These are phyloP conservation scores for Gynochthodes officinalis DNA, from an alignment of 257 asterid species.

Conservation along the genomic window DNA sequence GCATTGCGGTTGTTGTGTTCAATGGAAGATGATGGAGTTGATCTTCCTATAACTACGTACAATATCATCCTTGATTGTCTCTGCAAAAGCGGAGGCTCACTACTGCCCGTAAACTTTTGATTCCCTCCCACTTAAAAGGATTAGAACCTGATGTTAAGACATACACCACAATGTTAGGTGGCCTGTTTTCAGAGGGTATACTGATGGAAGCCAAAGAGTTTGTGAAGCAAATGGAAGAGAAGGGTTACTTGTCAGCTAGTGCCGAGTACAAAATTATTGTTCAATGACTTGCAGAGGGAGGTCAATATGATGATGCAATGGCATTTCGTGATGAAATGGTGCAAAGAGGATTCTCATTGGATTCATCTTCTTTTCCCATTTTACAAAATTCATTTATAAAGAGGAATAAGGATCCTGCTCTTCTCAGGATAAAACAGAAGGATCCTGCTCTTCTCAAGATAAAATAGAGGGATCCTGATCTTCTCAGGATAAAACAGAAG, in stretches of 20 bases:
- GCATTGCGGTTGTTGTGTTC: conserved; percentile 18
- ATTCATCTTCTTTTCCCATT: no score
- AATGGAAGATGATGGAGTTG: conserved; percentile 10
- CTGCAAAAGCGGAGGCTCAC: conserved; percentile 10
- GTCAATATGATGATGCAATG: no score
- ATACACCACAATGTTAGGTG: conserved; percentile 21
- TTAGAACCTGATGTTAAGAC: conserved; percentile 22
- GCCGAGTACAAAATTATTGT: no score
- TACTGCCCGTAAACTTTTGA: conserved; percentile 16
- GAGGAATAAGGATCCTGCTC: no score
- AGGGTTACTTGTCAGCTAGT: neutral
- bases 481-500: no score
- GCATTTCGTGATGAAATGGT: no score
- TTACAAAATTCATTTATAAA: no score
- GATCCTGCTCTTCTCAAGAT: no score
- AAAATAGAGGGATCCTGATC: no score
- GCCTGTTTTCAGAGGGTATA: conserved; percentile 24
- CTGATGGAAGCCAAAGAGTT: conserved; percentile 19
- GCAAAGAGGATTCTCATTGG: no score
- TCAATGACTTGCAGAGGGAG: no score
- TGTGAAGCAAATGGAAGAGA: neutral
- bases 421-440: no score
- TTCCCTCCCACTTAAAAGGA: conserved; percentile 19
- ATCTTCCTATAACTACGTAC: neutral
- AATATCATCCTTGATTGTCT: conserved; percentile 17